These are phyloP conservation scores for Streptanthus diversifolius DNA, from an alignment of 345 rosid species.

Conservation along the genomic window DNA sequence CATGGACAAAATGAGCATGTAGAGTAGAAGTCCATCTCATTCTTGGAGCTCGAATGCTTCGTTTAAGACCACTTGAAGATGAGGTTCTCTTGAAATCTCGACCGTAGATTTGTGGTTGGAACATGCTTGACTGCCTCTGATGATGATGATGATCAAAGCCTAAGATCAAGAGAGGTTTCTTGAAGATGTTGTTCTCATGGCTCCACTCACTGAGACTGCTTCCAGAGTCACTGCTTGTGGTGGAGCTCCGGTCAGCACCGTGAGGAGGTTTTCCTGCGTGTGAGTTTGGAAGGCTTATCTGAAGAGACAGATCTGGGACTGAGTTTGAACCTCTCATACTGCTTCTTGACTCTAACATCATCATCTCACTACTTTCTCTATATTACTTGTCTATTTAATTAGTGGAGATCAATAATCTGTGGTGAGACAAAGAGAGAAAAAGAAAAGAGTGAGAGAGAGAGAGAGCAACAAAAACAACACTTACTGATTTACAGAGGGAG, in stretches of 20 bases:
- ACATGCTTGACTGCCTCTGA: slow-evolving; percentile 41
- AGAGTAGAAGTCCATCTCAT: slow-evolving; percentile 99
- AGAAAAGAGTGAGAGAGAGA: background rate
- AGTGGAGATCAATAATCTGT: slow-evolving; percentile 9
- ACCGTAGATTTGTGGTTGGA: slow-evolving; percentile 65
- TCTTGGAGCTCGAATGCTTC: slow-evolving; percentile 88
- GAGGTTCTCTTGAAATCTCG: slow-evolving; percentile 74
- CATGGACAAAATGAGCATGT: slow-evolving; percentile 91
- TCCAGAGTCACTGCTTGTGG: slow-evolving; percentile 60
- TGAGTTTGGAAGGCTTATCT: slow-evolving; percentile 70
- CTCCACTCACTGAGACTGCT: slow-evolving; percentile 72
- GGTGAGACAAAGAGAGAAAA: background rate
- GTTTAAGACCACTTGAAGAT: slow-evolving; percentile 42
- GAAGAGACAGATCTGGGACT: slow-evolving; percentile 82
- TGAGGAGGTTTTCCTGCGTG: slow-evolving; percentile 34
- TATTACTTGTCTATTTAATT: slow-evolving; percentile 17
- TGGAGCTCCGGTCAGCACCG: slow-evolving; percentile 61
- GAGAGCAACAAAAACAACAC: no score
- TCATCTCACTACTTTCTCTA: slow-evolving; percentile 22
- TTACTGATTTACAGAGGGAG: no score
- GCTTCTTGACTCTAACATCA: slow-evolving; percentile 37
- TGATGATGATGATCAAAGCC: slow-evolving; percentile 52
- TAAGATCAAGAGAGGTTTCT: slow-evolving; percentile 57
- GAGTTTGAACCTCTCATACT: slow-evolving; percentile 38
- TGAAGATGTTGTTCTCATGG: slow-evolving; percentile 53